A percentile compares a stretch with the other conserved stretches of the same genome.
phyloP scores from a whole-genome alignment of 176 grass and related monocot species.

The Oryza brachyantha region DNA sequence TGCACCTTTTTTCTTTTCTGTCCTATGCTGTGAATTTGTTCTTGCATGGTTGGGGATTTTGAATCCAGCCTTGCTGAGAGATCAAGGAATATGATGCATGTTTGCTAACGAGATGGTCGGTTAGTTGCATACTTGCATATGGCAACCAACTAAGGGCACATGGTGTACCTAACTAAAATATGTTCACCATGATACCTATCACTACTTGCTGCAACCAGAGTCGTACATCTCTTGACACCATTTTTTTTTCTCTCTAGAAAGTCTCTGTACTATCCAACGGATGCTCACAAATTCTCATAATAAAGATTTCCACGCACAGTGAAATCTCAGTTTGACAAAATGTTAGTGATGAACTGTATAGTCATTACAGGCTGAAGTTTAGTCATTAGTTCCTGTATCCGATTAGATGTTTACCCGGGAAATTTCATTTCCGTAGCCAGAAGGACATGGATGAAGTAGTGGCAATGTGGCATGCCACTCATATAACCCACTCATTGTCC shows the following conservation, averaged over 20 bases:
- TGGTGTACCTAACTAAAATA: conserved; percentile 14
- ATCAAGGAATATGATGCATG: conserved; percentile 25
- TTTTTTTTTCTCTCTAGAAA: background rate
- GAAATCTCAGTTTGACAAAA: background rate
- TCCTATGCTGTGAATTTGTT: background rate
- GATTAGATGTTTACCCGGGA: background rate
- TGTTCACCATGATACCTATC: conserved; percentile 10
- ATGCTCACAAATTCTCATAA: background rate
- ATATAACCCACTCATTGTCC: background rate
- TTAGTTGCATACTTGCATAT: conserved; percentile 32
- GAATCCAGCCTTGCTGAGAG: conserved; percentile 22
- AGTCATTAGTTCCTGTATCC: background rate
- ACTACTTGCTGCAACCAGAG: background rate
- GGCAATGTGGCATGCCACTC: conserved; percentile 5
- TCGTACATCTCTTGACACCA: background rate
- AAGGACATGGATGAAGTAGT: background rate
- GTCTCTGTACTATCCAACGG: background rate
- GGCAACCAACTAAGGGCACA: conserved; percentile 14
- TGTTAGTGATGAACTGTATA: background rate
- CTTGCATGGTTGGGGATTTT: background rate
- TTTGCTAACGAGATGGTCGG: conserved; percentile 6
- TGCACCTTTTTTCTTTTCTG: background rate
- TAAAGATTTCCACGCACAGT: background rate
- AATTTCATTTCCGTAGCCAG: background rate
- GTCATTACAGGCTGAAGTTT: background rate